These are phyloP conservation scores for Hyparrhenia diplandra DNA, from an alignment of 176 grass and related monocot genomes.

Conservation along the genomic window DNA sequence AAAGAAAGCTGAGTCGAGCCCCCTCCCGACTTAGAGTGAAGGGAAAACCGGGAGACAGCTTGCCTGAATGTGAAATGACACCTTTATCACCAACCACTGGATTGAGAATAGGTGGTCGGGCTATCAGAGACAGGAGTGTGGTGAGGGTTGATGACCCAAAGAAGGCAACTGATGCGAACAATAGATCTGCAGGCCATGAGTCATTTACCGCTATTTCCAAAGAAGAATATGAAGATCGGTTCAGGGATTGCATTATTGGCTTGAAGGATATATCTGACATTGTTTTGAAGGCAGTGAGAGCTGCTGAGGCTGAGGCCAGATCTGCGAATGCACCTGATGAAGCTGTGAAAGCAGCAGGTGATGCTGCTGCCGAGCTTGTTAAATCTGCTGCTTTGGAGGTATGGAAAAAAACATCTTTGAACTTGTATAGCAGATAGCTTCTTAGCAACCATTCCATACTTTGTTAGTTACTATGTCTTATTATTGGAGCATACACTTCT, in stretches of 20 bases:
- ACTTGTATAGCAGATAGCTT: background rate
- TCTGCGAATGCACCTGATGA: conserved; percentile 74
- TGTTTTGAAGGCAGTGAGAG: conserved; percentile 83
- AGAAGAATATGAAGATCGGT: conserved; percentile 76
- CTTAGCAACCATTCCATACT: background rate
- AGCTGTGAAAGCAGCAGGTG: conserved; percentile 91
- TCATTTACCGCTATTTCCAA: conserved; percentile 18
- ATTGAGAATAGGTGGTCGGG: conserved; percentile 27
- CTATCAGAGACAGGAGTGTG: conserved; percentile 40
- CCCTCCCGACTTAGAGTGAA: conserved; percentile 53
- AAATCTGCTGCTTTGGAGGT: conserved; percentile 88
- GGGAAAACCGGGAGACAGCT: conserved; percentile 52
- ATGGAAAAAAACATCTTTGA: conserved; percentile 18
- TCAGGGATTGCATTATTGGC: conserved; percentile 83
- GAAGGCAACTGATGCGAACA: conserved; percentile 41
- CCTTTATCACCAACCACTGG: conserved; percentile 54
- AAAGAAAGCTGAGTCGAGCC: conserved; percentile 36
- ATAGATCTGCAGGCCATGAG: conserved; percentile 23
- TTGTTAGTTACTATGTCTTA: background rate
- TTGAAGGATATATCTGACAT: conserved; percentile 92
- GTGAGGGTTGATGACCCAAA: conserved; percentile 45
- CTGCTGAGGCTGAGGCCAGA: conserved; percentile 85
- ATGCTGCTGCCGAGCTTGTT: conserved; percentile 97
- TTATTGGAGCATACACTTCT: conserved; percentile 10
- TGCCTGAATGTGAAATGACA: conserved; percentile 51